Percentiles rank a stretch among this genome's conserved stretches.
Conservation (phyloP, 108 stramenopile species). For the Stephanodiscus triporus region DNA sequence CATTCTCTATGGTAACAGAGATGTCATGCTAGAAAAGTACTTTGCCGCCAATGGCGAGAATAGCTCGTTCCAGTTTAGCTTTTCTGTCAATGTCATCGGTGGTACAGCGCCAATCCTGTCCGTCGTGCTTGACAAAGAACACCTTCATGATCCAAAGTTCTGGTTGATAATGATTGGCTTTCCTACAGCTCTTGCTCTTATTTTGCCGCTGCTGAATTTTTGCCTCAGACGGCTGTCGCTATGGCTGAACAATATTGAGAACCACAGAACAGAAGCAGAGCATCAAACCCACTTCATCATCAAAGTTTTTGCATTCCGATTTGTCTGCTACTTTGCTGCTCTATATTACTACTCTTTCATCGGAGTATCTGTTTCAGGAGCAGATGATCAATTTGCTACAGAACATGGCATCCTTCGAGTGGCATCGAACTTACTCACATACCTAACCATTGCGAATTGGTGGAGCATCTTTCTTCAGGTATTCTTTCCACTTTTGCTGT, state of each 20-base stretch:
- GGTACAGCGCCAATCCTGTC: slow-evolving; percentile 52
- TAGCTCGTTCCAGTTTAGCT: slow-evolving; percentile 50
- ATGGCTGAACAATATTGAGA: slow-evolving; percentile 91
- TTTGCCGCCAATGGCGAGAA: slow-evolving; percentile 51
- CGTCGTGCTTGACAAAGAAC: slow-evolving; percentile 63
- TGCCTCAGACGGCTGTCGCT: slow-evolving; percentile 79
- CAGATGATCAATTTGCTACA: slow-evolving; percentile 52
- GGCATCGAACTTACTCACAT: slow-evolving; percentile 75
- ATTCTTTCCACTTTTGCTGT: slow-evolving; percentile 75
- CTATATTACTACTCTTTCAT: slow-evolving; percentile 95
- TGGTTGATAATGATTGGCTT: slow-evolving; percentile 82
- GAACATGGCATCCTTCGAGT: slow-evolving; percentile 87
- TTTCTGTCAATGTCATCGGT: slow-evolving; percentile 63
- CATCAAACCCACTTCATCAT: slow-evolving; percentile 94
- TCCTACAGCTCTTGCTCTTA: slow-evolving; percentile 82
- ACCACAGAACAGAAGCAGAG: slow-evolving; percentile 92
- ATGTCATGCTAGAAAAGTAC: slow-evolving; percentile 84
- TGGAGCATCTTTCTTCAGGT: slow-evolving; percentile 86
- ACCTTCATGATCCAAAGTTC: slow-evolving; percentile 76
- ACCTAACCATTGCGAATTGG: slow-evolving; percentile 87
- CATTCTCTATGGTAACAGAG: slow-evolving; percentile 85
- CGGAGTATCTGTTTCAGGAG: slow-evolving; percentile 18
- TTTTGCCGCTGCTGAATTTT: slow-evolving; percentile 84
- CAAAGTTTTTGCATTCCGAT: slow-evolving; percentile 98
- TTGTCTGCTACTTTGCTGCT: slow-evolving; percentile 96